Conservation (phyloP, 345 rosid species). For the Bretschneidera sinensis region DNA sequence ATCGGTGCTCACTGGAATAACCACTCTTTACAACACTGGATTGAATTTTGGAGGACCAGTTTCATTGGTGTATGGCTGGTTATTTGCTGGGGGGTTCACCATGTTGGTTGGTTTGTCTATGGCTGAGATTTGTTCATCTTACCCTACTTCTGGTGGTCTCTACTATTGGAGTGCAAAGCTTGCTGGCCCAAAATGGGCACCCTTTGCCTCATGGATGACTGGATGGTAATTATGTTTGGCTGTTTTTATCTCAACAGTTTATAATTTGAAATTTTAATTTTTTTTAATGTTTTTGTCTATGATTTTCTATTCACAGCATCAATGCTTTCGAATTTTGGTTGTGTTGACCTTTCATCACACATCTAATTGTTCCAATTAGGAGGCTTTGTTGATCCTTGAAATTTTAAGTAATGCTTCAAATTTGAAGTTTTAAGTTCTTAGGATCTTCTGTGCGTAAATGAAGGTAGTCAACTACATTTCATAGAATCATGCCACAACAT, state of each 20-base stretch:
- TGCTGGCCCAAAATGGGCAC: conserved; percentile 87
- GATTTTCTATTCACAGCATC: too few species aligned
- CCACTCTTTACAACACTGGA: conserved; percentile 82
- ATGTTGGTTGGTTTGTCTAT: conserved; percentile 82
- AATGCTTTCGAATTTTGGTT: not conserved
- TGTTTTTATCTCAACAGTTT: not conserved
- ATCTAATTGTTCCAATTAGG: too few species aligned
- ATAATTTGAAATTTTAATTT: too few species aligned
- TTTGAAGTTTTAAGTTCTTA: too few species aligned
- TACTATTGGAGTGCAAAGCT: conserved; percentile 99
- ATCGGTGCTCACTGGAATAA: conserved; percentile 88
- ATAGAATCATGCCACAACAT: too few species aligned
- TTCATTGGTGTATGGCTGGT: conserved; percentile 84
- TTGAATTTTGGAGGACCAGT: conserved; percentile 77
- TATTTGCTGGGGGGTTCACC: conserved; percentile 71
- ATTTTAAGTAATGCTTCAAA: too few species aligned
- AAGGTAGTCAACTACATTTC: too few species aligned
- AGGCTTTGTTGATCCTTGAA: too few species aligned
- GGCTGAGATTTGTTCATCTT: conserved; percentile 97
- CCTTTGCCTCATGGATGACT: conserved; percentile 92
- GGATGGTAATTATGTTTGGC: conserved; percentile 57
- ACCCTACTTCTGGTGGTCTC: conserved; percentile 96
- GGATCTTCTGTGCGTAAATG: too few species aligned
- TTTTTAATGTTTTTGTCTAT: not conserved
- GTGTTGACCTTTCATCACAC: too few species aligned